Conservation (phyloP, 352 stramenopile genomes). For the Plasmopara muralis region DNA sequence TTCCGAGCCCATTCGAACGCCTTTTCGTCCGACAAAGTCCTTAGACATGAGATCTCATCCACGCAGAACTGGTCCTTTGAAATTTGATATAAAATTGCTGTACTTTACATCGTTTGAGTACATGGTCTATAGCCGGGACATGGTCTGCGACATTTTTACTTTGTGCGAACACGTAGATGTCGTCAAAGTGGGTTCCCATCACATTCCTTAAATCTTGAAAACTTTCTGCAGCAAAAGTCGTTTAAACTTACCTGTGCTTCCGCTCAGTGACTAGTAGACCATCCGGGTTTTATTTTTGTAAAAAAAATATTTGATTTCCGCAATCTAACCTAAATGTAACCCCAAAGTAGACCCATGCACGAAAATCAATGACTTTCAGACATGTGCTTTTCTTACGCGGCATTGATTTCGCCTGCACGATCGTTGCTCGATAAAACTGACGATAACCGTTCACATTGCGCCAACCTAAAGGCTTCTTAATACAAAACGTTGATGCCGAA, state of each 20-base stretch:
- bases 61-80: conserved; percentile 5
- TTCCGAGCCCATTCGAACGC: conserved; percentile 5
- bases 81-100: conserved; percentile 3
- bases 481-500: neutral
- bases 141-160: neutral
- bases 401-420: neutral
- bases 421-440: neutral
- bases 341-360: conserved; percentile 6
- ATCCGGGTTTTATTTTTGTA: conserved; percentile 1
- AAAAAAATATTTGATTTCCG: conserved; percentile 5
- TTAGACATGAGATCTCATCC: conserved; percentile 1
- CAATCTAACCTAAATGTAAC: conserved; percentile 5
- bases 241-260: conserved; percentile 3
- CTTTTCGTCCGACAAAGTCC: conserved; percentile 5
- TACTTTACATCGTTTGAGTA: neutral
- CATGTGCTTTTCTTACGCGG: conserved; percentile 1
- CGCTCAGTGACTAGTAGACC: neutral
- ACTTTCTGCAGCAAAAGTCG: neutral
- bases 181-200: conserved; percentile 7
- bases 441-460: conserved; percentile 5
- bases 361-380: neutral
- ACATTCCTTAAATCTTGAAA: conserved; percentile 5
- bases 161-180: conserved; percentile 4
- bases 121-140: neutral
- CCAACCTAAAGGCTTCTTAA: conserved; percentile 1